A percentile compares a stretch with the other conserved stretches of the same genome.
Evolutionary conservation across 257 asterid species (phyloP).

Genomic region (Henckelia pumila): DNA sequence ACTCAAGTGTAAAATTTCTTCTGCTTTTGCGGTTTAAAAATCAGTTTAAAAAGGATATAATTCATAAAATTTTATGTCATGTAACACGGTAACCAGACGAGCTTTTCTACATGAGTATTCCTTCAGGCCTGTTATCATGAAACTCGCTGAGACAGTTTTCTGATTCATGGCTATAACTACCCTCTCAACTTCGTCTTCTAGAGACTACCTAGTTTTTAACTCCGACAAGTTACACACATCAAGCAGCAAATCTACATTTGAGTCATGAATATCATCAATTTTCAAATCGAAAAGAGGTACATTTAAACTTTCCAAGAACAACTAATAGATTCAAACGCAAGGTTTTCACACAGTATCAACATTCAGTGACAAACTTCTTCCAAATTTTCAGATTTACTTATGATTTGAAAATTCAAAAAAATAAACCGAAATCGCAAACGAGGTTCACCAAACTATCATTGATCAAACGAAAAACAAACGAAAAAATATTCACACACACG

Average conservation of each 20-base stretch:
- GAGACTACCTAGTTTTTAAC: too few relatives aligned
- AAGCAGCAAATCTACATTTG: not conserved
- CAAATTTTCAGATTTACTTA: not conserved
- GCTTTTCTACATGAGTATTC: too few relatives aligned
- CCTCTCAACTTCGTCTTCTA: too few relatives aligned
- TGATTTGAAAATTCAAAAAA: slow-evolving; percentile 7
- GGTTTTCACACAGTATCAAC: not conserved
- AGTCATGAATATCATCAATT: not conserved
- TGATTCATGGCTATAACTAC: too few relatives aligned
- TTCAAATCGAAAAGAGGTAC: too few relatives aligned
- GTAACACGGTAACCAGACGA: too few relatives aligned
- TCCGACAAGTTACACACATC: not conserved
- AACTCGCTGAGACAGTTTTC: too few relatives aligned
- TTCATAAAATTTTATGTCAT: too few relatives aligned
- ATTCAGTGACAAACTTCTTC: not conserved
- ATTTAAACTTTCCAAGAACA: not conserved
- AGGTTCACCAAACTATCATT: slow-evolving; percentile 10
- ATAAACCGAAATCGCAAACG: not conserved
- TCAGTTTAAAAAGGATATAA: too few relatives aligned
- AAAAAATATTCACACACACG: not conserved
- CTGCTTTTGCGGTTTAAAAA: too few relatives aligned
- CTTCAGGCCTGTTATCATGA: not conserved
- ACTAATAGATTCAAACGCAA: not conserved
- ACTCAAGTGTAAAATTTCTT: too few relatives aligned
- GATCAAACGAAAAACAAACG: slow-evolving; percentile 16